Conservation (phyloP, 1,284 basidiomycete genomes). For the Puccinia novopanici region DNA sequence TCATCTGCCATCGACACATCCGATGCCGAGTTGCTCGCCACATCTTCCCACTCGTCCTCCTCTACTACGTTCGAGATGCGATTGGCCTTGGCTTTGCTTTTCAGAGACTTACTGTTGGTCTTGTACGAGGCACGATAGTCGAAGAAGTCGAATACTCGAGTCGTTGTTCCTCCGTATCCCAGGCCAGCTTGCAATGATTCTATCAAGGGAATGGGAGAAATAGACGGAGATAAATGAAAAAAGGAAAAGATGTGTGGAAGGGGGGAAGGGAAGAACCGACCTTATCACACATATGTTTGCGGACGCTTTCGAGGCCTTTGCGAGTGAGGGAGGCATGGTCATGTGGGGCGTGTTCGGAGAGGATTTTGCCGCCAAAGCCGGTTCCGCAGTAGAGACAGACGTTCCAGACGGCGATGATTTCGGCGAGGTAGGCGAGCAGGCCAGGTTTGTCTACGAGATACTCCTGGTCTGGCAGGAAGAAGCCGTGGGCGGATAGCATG, state of each 20-base stretch:
- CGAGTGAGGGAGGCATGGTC: conserved; percentile 54
- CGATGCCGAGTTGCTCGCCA: conserved; percentile 67
- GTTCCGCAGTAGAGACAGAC: conserved; percentile 79
- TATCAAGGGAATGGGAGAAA: conserved; percentile 27
- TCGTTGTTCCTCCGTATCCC: conserved; percentile 76
- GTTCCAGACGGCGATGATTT: conserved; percentile 90
- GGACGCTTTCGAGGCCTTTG: conserved; percentile 70
- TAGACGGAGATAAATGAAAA: background rate
- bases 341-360: conserved; percentile 45
- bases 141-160: conserved; percentile 89
- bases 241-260: background rate
- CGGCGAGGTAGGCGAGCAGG: conserved; percentile 81
- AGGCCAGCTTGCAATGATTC: conserved; percentile 89
- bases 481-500: conserved; percentile 85
- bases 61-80: conserved; percentile 52
- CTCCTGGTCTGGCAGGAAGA: conserved; percentile 93
- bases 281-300: conserved; percentile 93
- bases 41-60: conserved; percentile 62
- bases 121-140: conserved; percentile 79
- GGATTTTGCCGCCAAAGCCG: conserved; percentile 62
- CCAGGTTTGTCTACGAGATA: conserved; percentile 82
- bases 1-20: conserved; percentile 54
- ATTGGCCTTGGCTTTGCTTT: conserved; percentile 52
- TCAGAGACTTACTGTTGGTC: background rate
- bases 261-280: conserved; percentile 56